Percentiles rank a stretch among this genome's conserved stretches.
These are phyloP conservation scores for Didymellaceae sp. DNA, from an alignment of 2,329 filamentous ascomycete species.

Conservation along the genomic window DNA sequence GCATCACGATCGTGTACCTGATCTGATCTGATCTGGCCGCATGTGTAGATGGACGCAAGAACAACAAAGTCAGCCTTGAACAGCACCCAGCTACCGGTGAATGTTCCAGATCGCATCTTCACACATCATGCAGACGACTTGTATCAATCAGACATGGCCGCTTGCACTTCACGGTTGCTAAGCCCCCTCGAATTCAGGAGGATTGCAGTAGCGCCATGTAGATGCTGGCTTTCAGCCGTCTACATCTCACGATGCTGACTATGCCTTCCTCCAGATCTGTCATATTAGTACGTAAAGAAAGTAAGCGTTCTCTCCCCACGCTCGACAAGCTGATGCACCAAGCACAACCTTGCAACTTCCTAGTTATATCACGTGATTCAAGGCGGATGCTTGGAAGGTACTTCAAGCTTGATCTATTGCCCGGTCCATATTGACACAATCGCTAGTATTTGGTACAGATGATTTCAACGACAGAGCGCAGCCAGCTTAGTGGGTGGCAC, in stretches of 20 bases:
- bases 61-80: neutral
- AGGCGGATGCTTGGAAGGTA: conserved; percentile 1
- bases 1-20: conserved; percentile 5
- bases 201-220: conserved; percentile 7
- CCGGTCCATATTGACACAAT: conserved; percentile 44
- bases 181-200: conserved; percentile 1
- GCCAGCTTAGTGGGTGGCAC: conserved; percentile 40
- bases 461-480: conserved; percentile 17
- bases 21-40: conserved; percentile 1
- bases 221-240: conserved; percentile 1
- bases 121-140: neutral
- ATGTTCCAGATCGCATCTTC: neutral
- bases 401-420: conserved; percentile 29
- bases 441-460: conserved; percentile 45
- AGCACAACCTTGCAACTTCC: neutral
- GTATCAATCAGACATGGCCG: conserved; percentile 7
- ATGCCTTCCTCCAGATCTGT: conserved; percentile 2
- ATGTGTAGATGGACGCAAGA: conserved; percentile 15
- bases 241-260: neutral
- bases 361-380: conserved; percentile 30
- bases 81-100: neutral
- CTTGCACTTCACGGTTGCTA: neutral
- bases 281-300: conserved; percentile 14
- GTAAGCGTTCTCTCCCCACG: conserved; percentile 1
- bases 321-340: too few species aligned